Evolutionary conservation across 2,329 filamentous ascomycete species (phyloP).

Genomic region (Lachnellula occidentalis): DNA sequence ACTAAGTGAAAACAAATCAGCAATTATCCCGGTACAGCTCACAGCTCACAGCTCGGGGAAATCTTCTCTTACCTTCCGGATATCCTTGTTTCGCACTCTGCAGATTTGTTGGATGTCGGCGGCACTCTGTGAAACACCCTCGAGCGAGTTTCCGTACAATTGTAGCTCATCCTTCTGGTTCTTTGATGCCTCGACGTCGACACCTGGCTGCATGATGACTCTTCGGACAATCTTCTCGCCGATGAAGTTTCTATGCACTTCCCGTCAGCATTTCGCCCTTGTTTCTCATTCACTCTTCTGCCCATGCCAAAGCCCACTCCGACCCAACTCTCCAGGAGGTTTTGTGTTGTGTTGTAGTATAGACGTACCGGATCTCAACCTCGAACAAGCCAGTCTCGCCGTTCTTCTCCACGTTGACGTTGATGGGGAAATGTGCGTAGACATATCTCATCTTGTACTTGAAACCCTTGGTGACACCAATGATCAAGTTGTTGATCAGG

Average conservation of each 20-base stretch:
- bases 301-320: background rate
- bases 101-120: slow-evolving; percentile 99
- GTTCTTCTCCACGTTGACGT: slow-evolving; percentile 99
- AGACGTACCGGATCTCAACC: slow-evolving; percentile 93
- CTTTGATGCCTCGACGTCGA: slow-evolving; percentile 85
- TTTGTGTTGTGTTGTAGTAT: background rate
- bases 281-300: slow-evolving; percentile 1
- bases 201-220: slow-evolving; percentile 82
- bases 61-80: slow-evolving; percentile 72
- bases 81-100: slow-evolving; percentile 99
- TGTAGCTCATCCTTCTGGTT: slow-evolving; percentile 97
- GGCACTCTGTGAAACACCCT: slow-evolving; percentile 95
- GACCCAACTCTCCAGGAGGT: background rate
- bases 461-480: slow-evolving; percentile 98
- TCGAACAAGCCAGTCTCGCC: slow-evolving; percentile 78
- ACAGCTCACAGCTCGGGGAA: background rate
- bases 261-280: slow-evolving; percentile 31
- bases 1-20: slow-evolving; percentile 47
- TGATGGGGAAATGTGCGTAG: slow-evolving; percentile 99
- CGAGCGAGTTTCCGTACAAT: slow-evolving; percentile 88
- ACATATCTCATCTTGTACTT: slow-evolving; percentile 99
- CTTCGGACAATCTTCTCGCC: slow-evolving; percentile 98
- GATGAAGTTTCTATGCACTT: slow-evolving; percentile 76
- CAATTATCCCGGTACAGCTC: background rate
- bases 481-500: slow-evolving; percentile 97